Base-by-base conservation (phyloP, 83 land plant genomes). In the Larix sibirica region DNA sequence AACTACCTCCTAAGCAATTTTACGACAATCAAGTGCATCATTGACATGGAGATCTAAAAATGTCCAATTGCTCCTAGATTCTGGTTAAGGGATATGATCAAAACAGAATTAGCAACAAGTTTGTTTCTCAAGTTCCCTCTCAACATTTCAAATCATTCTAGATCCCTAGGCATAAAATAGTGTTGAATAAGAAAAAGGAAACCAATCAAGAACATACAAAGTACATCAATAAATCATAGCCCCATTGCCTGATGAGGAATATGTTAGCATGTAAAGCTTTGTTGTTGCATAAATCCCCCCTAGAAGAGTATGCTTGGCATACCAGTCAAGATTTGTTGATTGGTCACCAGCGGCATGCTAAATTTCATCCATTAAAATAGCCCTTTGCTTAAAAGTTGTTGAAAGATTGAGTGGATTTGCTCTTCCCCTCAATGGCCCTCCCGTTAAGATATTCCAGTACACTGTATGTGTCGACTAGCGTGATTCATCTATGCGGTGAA, bases 271-370 rank as follows among this genome's bases (percentile, higher is more conserved):
- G 81, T 95, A 96, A 18, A 96, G 83, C 82, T 96, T 97, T 63
- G 99, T 86, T 47, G 99, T 83, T 60, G 96, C 87, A 75, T 96
- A 96, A 60, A 95, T 88, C 33, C 92, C 97, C 47, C 92, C 99
- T 79, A 97, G 82, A 44, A 95, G 56, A 1, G 95, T 92, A 13
- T 96, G 95, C 81, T 95, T 95, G 31, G 90, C 89, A 84, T 93
- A 94, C 97, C 97, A 92, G 83, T 95, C 95, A 83, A 88, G 65
- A 81, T 95, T 96, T 59, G 95, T 77, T 3, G 92, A 87, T 13
- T 87, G 88, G 78, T 94, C 96, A 17, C 95, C 98, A 62, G 86
- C 94, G 81, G 92, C 92, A 93, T 97, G 99, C 98, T 96, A 97
- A 50, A 97, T 94, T 81, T 97, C 99, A 89, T 97, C 99, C 84